Conservation (phyloP, 2,329 filamentous ascomycete species). For the Phoma sp. region DNA sequence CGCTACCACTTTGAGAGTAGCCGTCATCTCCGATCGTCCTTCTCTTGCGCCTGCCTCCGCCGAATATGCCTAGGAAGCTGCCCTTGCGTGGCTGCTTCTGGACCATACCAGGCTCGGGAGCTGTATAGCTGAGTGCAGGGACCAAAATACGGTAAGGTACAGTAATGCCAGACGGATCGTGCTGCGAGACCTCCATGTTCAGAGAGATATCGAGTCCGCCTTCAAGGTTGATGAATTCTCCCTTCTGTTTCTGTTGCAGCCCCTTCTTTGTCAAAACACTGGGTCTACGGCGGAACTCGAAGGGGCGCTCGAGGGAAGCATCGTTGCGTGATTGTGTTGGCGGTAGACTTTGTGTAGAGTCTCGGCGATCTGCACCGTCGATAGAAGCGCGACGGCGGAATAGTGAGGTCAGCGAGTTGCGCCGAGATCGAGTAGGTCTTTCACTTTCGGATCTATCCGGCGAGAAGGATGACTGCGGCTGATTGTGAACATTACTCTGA, state of each 20-base stretch:
- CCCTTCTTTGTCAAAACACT: constrained; percentile 53
- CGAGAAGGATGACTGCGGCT: constrained; percentile 47
- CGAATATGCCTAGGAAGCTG: constrained; percentile 39
- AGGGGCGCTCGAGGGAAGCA: constrained; percentile 41
- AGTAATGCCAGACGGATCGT: constrained; percentile 87
- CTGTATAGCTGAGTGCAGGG: constrained; percentile 69
- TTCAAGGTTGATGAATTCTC: constrained; percentile 72
- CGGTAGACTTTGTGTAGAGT: constrained; percentile 36
- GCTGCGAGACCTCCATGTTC: constrained; percentile 86
- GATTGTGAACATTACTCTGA: constrained; percentile 28
- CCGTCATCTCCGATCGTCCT: constrained; percentile 44
- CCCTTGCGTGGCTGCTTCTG: constrained; percentile 38
- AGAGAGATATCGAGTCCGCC: constrained; percentile 85
- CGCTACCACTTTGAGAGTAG: constrained; percentile 36
- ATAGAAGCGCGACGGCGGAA: constrained; percentile 46
- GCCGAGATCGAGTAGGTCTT: constrained; percentile 38
- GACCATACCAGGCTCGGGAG: constrained; percentile 24
- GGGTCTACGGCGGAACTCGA: constrained; percentile 54
- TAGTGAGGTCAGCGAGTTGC: constrained; percentile 43
- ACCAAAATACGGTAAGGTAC: constrained; percentile 86
- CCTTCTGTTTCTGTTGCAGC: constrained; percentile 39
- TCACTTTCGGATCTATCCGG: constrained; percentile 41
- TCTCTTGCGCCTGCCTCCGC: constrained; percentile 27
- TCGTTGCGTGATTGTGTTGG: constrained; percentile 20
- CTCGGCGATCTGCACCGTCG: constrained; percentile 33